These are phyloP conservation scores for Ascochyta lentis DNA, from an alignment of 2,329 filamentous ascomycete genomes.

Conservation along the genomic window DNA sequence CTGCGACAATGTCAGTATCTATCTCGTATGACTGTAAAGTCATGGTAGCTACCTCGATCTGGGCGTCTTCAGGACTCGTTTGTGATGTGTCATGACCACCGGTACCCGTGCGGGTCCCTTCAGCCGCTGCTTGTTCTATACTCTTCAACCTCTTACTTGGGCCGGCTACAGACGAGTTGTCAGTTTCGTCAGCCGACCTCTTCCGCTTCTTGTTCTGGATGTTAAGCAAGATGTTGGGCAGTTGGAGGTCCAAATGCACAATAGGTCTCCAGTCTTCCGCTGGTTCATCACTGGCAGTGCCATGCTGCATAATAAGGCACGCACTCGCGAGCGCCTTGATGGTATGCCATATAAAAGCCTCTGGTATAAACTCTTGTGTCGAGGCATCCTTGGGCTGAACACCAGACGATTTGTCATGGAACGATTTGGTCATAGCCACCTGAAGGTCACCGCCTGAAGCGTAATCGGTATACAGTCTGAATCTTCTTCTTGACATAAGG, in stretches of 20 bases:
- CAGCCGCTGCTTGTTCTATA: background rate
- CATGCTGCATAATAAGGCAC: background rate
- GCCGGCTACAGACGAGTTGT: background rate
- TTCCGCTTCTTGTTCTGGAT: background rate
- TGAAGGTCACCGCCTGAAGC: background rate
- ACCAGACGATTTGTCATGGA: background rate
- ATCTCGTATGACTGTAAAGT: background rate
- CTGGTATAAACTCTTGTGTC: background rate
- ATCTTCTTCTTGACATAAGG: background rate
- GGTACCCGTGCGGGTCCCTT: background rate
- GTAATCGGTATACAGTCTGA: background rate
- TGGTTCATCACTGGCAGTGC: background rate
- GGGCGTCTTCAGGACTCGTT: background rate
- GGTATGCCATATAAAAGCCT: constrained; percentile 4
- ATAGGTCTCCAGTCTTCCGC: background rate
- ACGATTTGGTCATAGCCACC: background rate
- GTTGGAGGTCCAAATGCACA: constrained; percentile 2
- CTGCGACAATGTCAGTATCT: background rate
- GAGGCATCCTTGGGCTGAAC: background rate
- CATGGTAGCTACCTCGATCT: background rate
- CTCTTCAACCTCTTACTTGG: background rate
- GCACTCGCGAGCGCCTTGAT: constrained; percentile 7
- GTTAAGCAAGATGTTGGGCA: background rate
- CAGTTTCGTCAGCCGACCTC: background rate
- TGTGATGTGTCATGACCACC: background rate